Base-by-base conservation (phyloP, 345 rosid genomes). In the Brassica carinata region DNA sequence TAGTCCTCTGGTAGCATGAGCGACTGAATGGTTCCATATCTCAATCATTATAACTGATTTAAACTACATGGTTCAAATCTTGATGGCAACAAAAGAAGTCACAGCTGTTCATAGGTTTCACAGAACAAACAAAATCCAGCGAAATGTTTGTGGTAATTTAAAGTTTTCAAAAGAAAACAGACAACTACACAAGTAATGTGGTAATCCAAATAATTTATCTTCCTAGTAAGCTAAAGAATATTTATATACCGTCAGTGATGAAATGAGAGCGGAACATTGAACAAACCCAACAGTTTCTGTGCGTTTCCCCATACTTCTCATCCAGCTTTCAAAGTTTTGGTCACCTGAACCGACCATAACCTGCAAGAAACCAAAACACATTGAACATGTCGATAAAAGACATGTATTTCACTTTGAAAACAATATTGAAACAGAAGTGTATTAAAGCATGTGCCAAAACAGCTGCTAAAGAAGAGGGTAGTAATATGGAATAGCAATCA, bases 341-440 rank as follows among this genome's bases (percentile, higher is more conserved):
- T 90, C 90, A 64, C 99, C 99, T 38, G 98, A 93, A 10, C 98
- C 98, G 64, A 95, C 94, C 97, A 95, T 95, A 61, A 95, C 96
- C 99, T 93, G 85, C 72, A 59, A 79, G 27, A 80, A 40, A 67
- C 43, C 43, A 1, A 36, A 36, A 2, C 48, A 40, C 48, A 40
- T 10, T 40, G 48, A 40, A 40, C 48, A 40, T 40, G 48, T 40
- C 14, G 48, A 40, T 40, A 9, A 40, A 40, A 40, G 9, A 40
- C 48, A 38, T 38, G 48, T 40, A 13, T 40, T 40, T 40, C 48
- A 10, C 14, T 40, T 40, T 10, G 48, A 40, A 40, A 40, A 40
- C 3, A 40, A 40, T 40, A 40, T 36, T 9, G 43, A 36, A 36
- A 36, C 43, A 36, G 1, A 36, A 36, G 8, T 7, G 7, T 40